These are phyloP conservation scores for Chiua virens DNA, from an alignment of 768 basidiomycete genomes.

Conservation along the genomic window DNA sequence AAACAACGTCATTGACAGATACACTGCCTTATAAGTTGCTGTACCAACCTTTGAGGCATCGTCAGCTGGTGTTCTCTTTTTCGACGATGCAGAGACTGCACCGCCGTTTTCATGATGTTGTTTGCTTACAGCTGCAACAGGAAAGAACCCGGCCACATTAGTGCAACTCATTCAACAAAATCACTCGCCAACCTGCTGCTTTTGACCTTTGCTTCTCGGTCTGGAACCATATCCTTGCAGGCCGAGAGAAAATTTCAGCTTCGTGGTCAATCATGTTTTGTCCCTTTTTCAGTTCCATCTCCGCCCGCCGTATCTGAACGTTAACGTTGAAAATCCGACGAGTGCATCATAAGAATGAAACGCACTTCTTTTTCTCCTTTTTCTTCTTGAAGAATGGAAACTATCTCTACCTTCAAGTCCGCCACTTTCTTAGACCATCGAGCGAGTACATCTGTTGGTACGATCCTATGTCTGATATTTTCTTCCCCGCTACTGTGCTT, in stretches of 20 bases:
- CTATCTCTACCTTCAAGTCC: constrained; percentile 71
- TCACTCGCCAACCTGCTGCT: constrained; percentile 59
- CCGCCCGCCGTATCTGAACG: constrained; percentile 76
- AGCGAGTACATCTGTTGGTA: constrained; percentile 72
- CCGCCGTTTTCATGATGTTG: constrained; percentile 65
- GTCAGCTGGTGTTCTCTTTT: constrained; percentile 33
- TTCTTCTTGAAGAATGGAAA: constrained; percentile 83
- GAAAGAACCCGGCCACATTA: constrained; percentile 1
- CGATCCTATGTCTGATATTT: constrained; percentile 83
- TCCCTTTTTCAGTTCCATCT: constrained; percentile 95
- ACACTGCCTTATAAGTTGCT: not conserved
- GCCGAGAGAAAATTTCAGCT: constrained; percentile 88
- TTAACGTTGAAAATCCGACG: constrained; percentile 8
- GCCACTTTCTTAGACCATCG: constrained; percentile 73
- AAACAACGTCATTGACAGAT: constrained; percentile 3
- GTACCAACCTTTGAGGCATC: constrained; percentile 43
- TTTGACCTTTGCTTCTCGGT: constrained; percentile 76
- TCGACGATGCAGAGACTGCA: constrained; percentile 36
- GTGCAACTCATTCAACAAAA: not conserved
- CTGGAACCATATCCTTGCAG: constrained; percentile 99
- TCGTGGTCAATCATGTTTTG: constrained; percentile 95
- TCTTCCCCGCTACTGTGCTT: constrained; percentile 81
- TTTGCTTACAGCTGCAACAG: constrained; percentile 66
- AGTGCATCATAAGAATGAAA: constrained; percentile 3
- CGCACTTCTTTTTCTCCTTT: constrained; percentile 89